Evolutionary conservation across 495 filamentous ascomycete genomes (phyloP), one percentile per base, ranked within the genome.

Genomic region (Daldinia bambusicola): DNA sequence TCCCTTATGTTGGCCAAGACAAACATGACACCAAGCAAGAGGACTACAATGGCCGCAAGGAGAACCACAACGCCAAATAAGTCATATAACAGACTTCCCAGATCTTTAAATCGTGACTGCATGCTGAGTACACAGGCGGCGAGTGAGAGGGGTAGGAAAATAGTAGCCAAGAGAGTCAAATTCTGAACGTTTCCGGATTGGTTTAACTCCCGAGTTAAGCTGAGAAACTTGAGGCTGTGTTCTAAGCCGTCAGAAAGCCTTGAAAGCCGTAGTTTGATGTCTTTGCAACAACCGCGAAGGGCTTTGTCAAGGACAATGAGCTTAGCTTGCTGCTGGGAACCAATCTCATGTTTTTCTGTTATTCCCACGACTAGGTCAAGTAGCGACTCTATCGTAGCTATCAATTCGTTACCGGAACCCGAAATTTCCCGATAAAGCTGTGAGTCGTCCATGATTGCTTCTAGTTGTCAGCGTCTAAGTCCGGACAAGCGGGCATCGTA

Each of bases 131-230:
- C 52, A 36, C 43, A 16, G 7, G 43, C 43, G 0, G 43, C 43
- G 9, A 48, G 43, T 4, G 43, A 48, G 20, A 48, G 43, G 43
- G 43, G 43, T 8, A 48, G 16, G 14, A 36, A 55, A 37, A 55
- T 34, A 4, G 52, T 18, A 12, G 26, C 31, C n/a, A 34, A 14
- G 18, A 36, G 30, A 2, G n/a, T 18, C n/a, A 48, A 48, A 22
- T 48, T 48, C 43, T 48, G 43, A 22, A 48, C 43, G 12, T 48
- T 48, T 16, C 43, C 43, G 9, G 43, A 48, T 6, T 48, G 43
- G 8, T 48, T 48, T 22, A 48, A 12, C 16, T 48, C 43, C 20
- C 43, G 43, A 22, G 43, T 18, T 20, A 22, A 10, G 3, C 43
- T 48, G 7, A 48, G 18, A 13, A 48, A 48, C 2, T 22, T 48